Percentiles rank a stretch among this genome's conserved stretches.
phyloP scores from a whole-genome alignment of 768 basidiomycete genomes.

The Hirschioporus abietinus region DNA sequence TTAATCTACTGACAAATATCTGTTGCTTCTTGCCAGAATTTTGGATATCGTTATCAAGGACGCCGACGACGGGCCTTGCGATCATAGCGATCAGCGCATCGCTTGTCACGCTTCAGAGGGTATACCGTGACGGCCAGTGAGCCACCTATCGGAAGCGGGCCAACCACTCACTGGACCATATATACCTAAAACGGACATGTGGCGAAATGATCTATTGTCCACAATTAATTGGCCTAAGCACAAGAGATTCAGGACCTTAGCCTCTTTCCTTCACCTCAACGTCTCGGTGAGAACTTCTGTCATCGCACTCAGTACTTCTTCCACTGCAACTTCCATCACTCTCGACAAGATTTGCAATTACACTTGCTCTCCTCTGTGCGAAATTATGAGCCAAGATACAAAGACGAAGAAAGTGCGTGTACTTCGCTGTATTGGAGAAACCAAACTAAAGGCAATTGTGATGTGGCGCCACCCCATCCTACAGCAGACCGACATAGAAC shows the following conservation, averaged over 20 bases:
- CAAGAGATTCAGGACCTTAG: neutral
- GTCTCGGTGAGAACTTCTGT: neutral
- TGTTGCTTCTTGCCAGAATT: no score
- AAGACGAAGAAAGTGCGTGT: neutral
- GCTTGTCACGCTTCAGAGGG: no score
- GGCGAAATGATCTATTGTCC: neutral
- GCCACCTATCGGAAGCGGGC: neutral
- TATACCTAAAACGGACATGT: neutral
- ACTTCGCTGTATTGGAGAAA: neutral
- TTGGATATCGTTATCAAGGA: no score
- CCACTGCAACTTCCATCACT: neutral
- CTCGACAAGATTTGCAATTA: no score
- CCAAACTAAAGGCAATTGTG: neutral
- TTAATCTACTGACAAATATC: no score
- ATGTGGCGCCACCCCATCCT: neutral
- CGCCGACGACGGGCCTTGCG: no score
- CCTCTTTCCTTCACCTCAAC: neutral
- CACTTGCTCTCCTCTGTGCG: neutral
- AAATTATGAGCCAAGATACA: neutral
- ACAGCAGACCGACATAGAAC: neutral
- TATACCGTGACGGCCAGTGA: no score
- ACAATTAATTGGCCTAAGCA: neutral
- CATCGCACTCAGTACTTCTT: neutral
- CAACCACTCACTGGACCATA: neutral
- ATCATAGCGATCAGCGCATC: no score